Evolutionary conservation across 768 basidiomycete species (phyloP), one percentile per base, ranked within the genome.

Genomic region (Podaxis sp.): DNA sequence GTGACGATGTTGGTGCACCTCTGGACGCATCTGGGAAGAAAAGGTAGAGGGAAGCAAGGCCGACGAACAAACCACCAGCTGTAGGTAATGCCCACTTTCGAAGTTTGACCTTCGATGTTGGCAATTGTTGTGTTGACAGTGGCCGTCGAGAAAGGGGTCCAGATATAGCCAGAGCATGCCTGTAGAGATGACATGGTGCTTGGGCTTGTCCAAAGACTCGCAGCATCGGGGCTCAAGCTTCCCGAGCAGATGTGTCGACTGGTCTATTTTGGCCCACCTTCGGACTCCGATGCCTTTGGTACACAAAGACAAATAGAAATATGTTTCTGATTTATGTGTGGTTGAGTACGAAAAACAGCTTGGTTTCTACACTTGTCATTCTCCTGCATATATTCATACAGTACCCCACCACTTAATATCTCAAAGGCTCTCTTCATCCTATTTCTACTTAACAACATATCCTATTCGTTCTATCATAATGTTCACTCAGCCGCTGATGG

Each of bases 21-120:
- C 78, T 74, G 4, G 82, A 79, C 27, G 71, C 66, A 64, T 84
- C 78, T 1, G 82, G 79, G 63, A 81, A 75, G 62, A 85, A 75
- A 58, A 86, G 75, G 66, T 84, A 89, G 18, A 77, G 69, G 0
- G 82, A 75, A 36, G 77, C 51, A 44, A 53, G 67, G 3, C 79
- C 74, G 35, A 73, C 70, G 0, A 77, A 77, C 35, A 79, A 70
- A 10, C 77, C 75, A 1, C 77, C 70, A 10, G 76, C 25, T 54
- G 74, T 56, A n/a, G 76, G 61, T 4, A 68, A 62, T 44, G 27
- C n/a, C 57, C 57, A 57, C 16, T 50, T 48, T 21, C 46, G 46
- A n/a, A 23, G 16, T 5, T 40, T 21, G n/a, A 36, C 7, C 1
- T 37, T n/a, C n/a, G 11, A 32, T 7, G 44, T 16, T 46, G 42